Evolutionary conservation across 768 basidiomycete genomes (phyloP).

Genomic region (Naganishia onofrii): DNA sequence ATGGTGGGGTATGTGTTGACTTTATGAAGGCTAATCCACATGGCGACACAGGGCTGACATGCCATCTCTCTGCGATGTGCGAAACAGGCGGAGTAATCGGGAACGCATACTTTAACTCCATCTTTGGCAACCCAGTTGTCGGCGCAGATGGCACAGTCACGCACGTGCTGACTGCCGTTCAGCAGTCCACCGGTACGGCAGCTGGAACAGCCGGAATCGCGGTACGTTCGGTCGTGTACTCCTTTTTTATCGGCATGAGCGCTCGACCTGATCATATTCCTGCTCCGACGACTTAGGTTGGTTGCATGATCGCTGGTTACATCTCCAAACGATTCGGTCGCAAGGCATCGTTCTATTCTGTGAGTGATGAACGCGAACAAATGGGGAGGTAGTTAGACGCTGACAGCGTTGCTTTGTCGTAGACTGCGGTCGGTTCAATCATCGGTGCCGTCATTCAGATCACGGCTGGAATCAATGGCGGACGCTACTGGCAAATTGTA

Average conservation of each 20-base stretch:
- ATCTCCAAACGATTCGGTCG: conserved; percentile 7
- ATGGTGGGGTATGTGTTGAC: conserved; percentile 10
- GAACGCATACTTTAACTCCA: conserved; percentile 10
- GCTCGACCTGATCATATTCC: too few species aligned
- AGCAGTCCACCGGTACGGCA: conserved; percentile 1
- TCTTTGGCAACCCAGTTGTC: conserved; percentile 7
- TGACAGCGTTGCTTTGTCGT: too few species aligned
- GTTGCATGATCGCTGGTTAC: conserved; percentile 19
- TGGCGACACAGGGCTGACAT: too few species aligned
- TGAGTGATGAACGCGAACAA: too few species aligned
- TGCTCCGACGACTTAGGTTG: conserved; percentile 4
- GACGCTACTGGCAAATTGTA: conserved; percentile 33
- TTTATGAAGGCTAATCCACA: too few species aligned
- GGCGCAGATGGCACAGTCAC: too few species aligned
- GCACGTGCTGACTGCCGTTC: neutral
- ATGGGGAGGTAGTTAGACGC: too few species aligned
- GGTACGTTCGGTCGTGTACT: too few species aligned
- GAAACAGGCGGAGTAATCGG: conserved; percentile 8
- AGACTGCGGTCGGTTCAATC: conserved; percentile 14
- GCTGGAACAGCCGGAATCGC: too few species aligned
- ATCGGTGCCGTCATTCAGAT: conserved; percentile 31
- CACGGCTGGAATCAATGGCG: conserved; percentile 23
- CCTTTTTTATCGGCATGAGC: too few species aligned
- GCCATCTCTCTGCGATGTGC: too few species aligned
- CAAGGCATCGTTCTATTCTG: conserved; percentile 17